These are phyloP conservation scores for Entrophospora sp. DNA, from an alignment of 192 early-diverging fungal genomes.

Conservation along the genomic window DNA sequence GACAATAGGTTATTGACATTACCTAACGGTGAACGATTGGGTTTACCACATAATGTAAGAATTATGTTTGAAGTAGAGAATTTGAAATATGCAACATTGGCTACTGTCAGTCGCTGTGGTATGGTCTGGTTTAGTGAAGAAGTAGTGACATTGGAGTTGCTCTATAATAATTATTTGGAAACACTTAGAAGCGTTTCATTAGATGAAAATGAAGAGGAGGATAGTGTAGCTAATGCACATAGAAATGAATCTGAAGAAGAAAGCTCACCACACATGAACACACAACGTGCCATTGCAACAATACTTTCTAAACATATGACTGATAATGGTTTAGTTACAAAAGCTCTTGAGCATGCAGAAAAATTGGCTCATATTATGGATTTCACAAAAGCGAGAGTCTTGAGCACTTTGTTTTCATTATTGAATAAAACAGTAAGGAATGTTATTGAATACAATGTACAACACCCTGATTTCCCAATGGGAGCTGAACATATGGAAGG, in stretches of 20 bases:
- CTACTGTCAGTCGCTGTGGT: constrained; percentile 97
- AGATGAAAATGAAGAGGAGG: constrained; percentile 74
- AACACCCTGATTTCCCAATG: constrained; percentile 95
- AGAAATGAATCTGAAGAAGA: constrained; percentile 33
- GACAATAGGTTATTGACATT: constrained; percentile 96
- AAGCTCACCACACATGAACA: constrained; percentile 54
- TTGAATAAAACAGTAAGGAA: constrained; percentile 78
- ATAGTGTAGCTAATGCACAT: constrained; percentile 28
- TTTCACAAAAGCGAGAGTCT: constrained; percentile 77
- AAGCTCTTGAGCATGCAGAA: constrained; percentile 57
- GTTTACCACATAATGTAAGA: constrained; percentile 89
- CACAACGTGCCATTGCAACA: constrained; percentile 69
- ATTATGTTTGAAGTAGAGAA: constrained; percentile 99
- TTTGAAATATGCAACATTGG: constrained; percentile 94
- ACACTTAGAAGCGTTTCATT: constrained; percentile 63
- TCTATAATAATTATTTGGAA: constrained; percentile 74
- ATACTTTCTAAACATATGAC: constrained; percentile 66
- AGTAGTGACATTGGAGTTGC: constrained; percentile 72
- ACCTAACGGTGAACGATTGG: constrained; percentile 97
- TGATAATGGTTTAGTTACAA: constrained; percentile 65
- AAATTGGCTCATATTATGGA: constrained; percentile 96
- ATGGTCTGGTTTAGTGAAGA: constrained; percentile 99
- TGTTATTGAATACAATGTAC: constrained; percentile 81
- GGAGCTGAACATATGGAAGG: constrained; percentile 59
- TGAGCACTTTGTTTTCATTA: constrained; percentile 84